Conservation (phyloP, 352 stramenopile species). For the Thraustochytrium sp. region DNA sequence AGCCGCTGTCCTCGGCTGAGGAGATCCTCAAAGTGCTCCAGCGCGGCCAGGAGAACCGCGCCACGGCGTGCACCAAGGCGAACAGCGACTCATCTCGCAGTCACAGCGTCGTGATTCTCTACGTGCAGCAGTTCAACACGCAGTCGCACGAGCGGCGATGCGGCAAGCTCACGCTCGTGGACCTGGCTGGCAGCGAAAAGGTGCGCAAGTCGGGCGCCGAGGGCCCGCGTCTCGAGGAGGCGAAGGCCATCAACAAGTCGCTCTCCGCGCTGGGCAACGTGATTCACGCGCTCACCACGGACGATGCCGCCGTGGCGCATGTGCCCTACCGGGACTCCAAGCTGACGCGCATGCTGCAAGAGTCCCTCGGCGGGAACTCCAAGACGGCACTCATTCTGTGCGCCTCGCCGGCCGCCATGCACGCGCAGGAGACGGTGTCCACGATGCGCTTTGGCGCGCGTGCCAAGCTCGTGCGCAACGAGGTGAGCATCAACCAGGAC, state of each 20-base stretch:
- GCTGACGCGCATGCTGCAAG: slow-evolving; percentile 67
- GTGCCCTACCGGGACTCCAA: slow-evolving; percentile 68
- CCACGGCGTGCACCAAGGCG: slow-evolving; percentile 46
- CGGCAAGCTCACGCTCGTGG: slow-evolving; percentile 58
- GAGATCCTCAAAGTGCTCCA: slow-evolving; percentile 9
- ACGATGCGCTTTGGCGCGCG: slow-evolving; percentile 57
- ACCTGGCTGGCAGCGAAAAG: slow-evolving; percentile 71
- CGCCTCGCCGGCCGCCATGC: slow-evolving; percentile 27
- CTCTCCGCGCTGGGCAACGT: slow-evolving; percentile 72
- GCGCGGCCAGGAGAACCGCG: slow-evolving; percentile 24
- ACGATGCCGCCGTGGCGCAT: slow-evolving; percentile 62
- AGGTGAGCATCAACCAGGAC: slow-evolving; percentile 53
- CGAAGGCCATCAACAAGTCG: slow-evolving; percentile 75
- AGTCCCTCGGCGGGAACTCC: slow-evolving; percentile 46
- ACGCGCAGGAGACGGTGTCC: slow-evolving; percentile 43
- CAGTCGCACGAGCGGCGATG: background rate
- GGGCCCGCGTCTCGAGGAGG: slow-evolving; percentile 69
- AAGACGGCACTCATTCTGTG: slow-evolving; percentile 45
- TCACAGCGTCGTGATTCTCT: slow-evolving; percentile 46
- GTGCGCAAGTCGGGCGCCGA: slow-evolving; percentile 72
- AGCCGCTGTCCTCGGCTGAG: background rate
- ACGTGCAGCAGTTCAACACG: slow-evolving; percentile 24
- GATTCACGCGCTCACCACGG: slow-evolving; percentile 69
- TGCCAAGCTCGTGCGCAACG: slow-evolving; percentile 84
- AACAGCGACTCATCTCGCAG: slow-evolving; percentile 48